A percentile compares a stretch with the other conserved stretches of the same genome.
These are phyloP conservation scores for Betula pendula DNA, from an alignment of 306 rosid genomes.

Conservation along the genomic window DNA sequence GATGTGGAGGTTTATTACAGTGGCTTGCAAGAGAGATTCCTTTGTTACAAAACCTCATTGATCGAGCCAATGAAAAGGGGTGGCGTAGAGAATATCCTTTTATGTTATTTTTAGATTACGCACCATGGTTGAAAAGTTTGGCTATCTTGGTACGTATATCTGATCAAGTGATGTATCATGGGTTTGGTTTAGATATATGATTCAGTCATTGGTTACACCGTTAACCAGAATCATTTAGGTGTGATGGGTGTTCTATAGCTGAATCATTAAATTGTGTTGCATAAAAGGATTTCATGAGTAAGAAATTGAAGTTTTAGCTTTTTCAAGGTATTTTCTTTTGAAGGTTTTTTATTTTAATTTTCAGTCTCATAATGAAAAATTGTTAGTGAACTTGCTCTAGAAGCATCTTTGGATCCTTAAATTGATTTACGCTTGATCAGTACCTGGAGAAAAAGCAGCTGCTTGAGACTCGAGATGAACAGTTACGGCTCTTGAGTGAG, in stretches of 20 bases:
- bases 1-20: slow-evolving; percentile 48
- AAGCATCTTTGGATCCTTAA: slow-evolving; percentile 46
- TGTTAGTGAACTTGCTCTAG: slow-evolving; percentile 1
- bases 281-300: background rate
- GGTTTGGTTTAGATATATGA: background rate
- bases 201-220: background rate
- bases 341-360: too few species aligned
- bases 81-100: slow-evolving; percentile 97
- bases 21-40: slow-evolving; percentile 68
- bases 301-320: background rate
- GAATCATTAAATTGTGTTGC: too few species aligned
- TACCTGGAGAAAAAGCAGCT: slow-evolving; percentile 65
- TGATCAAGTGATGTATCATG: background rate
- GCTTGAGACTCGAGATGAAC: slow-evolving; percentile 68
- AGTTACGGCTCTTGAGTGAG: slow-evolving; percentile 57
- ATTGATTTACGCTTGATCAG: slow-evolving; percentile 57
- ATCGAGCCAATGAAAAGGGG: slow-evolving; percentile 86
- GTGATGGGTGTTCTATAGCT: background rate
- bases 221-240: background rate
- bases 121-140: slow-evolving; percentile 10
- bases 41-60: slow-evolving; percentile 59
- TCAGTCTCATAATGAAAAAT: background rate
- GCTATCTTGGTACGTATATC: slow-evolving; percentile 8
- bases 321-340: too few species aligned
- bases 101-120: slow-evolving; percentile 15